A percentile compares a stretch with the other conserved stretches of the same genome.
Evolutionary conservation across 768 basidiomycete species (phyloP).

Genomic region (Mycena capillaripes): DNA sequence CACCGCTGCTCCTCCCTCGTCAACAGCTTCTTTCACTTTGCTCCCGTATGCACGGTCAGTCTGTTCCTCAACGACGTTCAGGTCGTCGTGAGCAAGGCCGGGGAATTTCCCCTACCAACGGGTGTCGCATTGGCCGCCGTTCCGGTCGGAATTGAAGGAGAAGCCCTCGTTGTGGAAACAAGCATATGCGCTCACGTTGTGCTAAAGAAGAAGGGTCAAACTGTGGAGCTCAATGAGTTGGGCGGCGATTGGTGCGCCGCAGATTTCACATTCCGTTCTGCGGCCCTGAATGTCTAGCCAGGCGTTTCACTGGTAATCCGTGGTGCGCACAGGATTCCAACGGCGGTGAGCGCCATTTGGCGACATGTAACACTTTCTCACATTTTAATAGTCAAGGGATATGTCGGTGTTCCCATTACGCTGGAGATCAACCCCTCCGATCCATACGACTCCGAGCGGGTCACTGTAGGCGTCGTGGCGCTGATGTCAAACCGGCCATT

Average conservation of each 20-base stretch:
- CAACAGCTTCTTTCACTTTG: conserved; percentile 17
- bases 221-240: conserved; percentile 19
- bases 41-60: conserved; percentile 23
- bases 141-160: background rate
- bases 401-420: conserved; percentile 24
- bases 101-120: conserved; percentile 7
- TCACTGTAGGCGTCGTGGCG: conserved; percentile 31
- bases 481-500: conserved; percentile 24
- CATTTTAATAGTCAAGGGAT: conserved; percentile 7
- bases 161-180: conserved; percentile 23
- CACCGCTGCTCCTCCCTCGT: conserved; percentile 22
- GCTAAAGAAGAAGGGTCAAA: conserved; percentile 20
- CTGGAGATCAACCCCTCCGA: conserved; percentile 20
- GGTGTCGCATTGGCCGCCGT: background rate
- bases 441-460: conserved; percentile 15
- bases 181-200: conserved; percentile 31
- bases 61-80: conserved; percentile 24
- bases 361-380: background rate
- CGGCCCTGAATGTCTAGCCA: background rate
- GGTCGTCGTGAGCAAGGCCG: conserved; percentile 28
- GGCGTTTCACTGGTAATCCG: conserved; percentile 29
- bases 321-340: background rate
- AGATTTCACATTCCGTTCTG: background rate
- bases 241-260: conserved; percentile 16
- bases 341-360: background rate